Evolutionary conservation across 2,329 filamentous ascomycete species (phyloP), one percentile per base, ranked within the genome.

Genomic region (Phialophora tarda): DNA sequence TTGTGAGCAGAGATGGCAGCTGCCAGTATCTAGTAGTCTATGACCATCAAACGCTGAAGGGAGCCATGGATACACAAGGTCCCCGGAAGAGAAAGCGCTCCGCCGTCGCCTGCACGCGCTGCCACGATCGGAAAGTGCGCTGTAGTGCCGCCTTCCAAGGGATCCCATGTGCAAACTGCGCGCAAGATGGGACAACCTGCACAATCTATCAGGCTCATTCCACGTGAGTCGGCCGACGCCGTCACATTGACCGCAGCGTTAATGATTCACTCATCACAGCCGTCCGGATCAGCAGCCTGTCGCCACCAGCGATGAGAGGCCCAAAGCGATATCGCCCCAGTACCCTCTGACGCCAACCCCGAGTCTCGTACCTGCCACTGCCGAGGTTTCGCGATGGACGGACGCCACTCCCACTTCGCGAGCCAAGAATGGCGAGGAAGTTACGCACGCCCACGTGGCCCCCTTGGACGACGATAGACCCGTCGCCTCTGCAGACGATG

Each of bases 101-200:
- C 1, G 72, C 74, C 11, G 74, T 71, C 24, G 76, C 76, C 1
- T 78, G 77, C 51, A 72, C 71, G 12, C 74, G 73, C 70, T 78
- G 77, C 38, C 76, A 76, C 63, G 71, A 75, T 58, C 73, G 75
- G 50, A 75, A 75, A 54, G 74, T 78, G 26, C 71, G 75, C 48
- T 75, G 75, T 54, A 74, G 76, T 67, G 73, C 74, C 21, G 74
- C 75, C 1, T 74, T 75, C 23, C 63, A 71, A 7, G 75, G 74
- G n/a, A 72, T 69, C 55, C 83, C 82, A 7, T 85, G 81, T 74
- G 84, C 83, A 76, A 84, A 84, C 63, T 85, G 82, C 72, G 65
- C 60, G 54, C 67, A 69, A 56, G 65, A 69, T 59, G 62, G 62
- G 12, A 60, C 65, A 4, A n/a, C 30, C 14, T 67, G 67, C 56